Evolutionary conservation across 179 eudicot genomes (phyloP), one percentile per base, ranked within the genome.

Genomic region (Silene coronaria): DNA sequence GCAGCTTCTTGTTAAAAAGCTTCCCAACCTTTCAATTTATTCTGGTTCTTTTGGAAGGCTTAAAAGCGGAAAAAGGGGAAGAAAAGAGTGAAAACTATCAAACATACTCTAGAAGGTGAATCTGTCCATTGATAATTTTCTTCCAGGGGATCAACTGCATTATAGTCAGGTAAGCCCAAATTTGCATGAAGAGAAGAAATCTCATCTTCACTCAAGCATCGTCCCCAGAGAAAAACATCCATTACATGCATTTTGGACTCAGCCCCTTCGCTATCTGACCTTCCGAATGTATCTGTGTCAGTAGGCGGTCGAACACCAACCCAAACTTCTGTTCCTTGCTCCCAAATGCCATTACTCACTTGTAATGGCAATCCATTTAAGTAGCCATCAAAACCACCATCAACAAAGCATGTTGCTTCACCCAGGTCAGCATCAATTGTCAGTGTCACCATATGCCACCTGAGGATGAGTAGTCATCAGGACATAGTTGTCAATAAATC

Each of bases 171-270:
- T 72, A 87, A 80, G 26, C 96, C 93, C 80, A 91, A 76, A 70
- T 90, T 86, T 67, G 88, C 84, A 83, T 91, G 89, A 78, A 95
- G 91, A 67, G 87, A 77, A 82, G 86, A 81, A 74, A 95, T 85
- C 79, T 95, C 99, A 70, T 95, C 99, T 86, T 95, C 99, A 72
- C 80, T 87, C 89, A 95, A 89, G 86, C 99, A 95, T 84, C 97
- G 87, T 85, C 97, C 97, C 99, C 99, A 95, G 8, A 95, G 88
- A 74, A 95, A 92, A 83, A 90, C 90, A 86, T 95, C 99, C 99
- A 95, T 95, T 63, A 95, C 76, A 76, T 89, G 97, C 95, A 95
- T 89, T 83, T 92, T 95, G 23, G 95, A 87, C 76, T 95, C 99
- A 51, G 88, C 84, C 78, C 97, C 97, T 85, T 95, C 99, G 68